Evolutionary conservation across 371 early-diverging fungal genomes (phyloP).

Genomic region (Umbelopsis sp.): DNA sequence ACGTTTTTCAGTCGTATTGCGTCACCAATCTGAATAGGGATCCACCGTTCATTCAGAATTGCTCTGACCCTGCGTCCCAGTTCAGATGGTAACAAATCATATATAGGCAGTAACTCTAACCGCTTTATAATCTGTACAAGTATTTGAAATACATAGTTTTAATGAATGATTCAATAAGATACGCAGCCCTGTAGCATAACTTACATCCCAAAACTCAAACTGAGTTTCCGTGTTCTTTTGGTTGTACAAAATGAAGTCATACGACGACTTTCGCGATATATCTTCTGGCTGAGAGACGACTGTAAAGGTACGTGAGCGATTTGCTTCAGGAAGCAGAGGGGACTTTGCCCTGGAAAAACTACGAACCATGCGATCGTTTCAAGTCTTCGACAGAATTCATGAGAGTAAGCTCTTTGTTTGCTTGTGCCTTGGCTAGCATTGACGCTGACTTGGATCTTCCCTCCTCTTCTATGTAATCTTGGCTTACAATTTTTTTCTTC

Average conservation of each 20-base stretch:
- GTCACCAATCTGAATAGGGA: slow-evolving; percentile 8
- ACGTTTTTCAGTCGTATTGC: slow-evolving; percentile 3
- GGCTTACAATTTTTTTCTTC: slow-evolving; percentile 12
- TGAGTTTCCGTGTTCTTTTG: not conserved
- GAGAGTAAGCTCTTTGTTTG: not conserved
- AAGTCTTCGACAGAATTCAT: slow-evolving; percentile 8
- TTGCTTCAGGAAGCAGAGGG: not conserved
- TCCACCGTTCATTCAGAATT: not conserved
- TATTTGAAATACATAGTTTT: not conserved
- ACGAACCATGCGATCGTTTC: not conserved
- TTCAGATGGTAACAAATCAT: not conserved
- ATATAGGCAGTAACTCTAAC: not conserved
- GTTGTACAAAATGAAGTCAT: not conserved
- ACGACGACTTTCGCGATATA: not conserved
- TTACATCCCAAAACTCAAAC: slow-evolving; percentile 10
- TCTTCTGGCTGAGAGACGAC: not conserved
- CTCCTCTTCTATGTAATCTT: not conserved
- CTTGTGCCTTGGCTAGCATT: slow-evolving; percentile 13
- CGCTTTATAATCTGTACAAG: not conserved
- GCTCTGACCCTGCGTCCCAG: slow-evolving; percentile 2
- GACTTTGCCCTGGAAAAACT: not conserved
- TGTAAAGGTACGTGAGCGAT: not conserved
- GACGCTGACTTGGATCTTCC: slow-evolving; percentile 2
- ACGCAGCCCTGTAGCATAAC: too few species aligned
- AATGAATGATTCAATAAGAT: not conserved